A percentile compares a stretch with the other conserved stretches of the same genome.
Evolutionary conservation across 495 filamentous ascomycete species (phyloP).

Genomic region (Penicillium paxilli): DNA sequence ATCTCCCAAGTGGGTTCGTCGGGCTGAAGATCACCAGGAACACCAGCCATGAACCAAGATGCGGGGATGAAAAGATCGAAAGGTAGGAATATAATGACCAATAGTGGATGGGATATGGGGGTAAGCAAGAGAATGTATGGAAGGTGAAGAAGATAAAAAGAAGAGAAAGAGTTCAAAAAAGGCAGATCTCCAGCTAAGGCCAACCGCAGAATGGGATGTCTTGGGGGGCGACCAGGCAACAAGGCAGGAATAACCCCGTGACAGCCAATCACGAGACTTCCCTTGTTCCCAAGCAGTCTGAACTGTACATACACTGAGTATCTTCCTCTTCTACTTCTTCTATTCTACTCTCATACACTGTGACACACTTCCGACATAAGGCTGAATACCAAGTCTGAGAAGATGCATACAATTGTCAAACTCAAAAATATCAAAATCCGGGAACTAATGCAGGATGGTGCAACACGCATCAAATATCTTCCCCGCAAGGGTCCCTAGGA

Average conservation of each 20-base stretch:
- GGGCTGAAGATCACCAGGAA: constrained; percentile 18
- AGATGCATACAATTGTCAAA: constrained; percentile 1
- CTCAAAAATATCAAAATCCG: neutral
- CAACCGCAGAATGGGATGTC: too few relatives aligned
- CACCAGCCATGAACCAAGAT: neutral
- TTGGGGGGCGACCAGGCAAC: constrained; percentile 1
- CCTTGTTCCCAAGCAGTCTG: neutral
- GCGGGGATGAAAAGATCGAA: neutral
- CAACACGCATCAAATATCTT: neutral
- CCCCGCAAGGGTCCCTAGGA: constrained; percentile 12
- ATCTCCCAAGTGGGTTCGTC: constrained; percentile 16
- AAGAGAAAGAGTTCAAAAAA: neutral
- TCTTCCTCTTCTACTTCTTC: neutral
- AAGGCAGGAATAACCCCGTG: neutral
- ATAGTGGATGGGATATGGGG: neutral
- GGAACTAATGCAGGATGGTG: constrained; percentile 9
- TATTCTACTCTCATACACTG: neutral
- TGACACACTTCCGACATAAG: neutral
- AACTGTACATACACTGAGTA: too few relatives aligned
- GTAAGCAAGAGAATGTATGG: neutral
- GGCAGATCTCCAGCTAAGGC: too few relatives aligned
- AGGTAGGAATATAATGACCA: too few relatives aligned
- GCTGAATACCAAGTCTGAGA: too few relatives aligned
- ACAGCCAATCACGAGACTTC: constrained; percentile 17
- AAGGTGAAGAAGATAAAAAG: constrained; percentile 1